A percentile compares a stretch with the other conserved stretches of the same genome.
Evolutionary conservation across 2,329 filamentous ascomycete species (phyloP).

Genomic region (Tolypocladium amazonense): DNA sequence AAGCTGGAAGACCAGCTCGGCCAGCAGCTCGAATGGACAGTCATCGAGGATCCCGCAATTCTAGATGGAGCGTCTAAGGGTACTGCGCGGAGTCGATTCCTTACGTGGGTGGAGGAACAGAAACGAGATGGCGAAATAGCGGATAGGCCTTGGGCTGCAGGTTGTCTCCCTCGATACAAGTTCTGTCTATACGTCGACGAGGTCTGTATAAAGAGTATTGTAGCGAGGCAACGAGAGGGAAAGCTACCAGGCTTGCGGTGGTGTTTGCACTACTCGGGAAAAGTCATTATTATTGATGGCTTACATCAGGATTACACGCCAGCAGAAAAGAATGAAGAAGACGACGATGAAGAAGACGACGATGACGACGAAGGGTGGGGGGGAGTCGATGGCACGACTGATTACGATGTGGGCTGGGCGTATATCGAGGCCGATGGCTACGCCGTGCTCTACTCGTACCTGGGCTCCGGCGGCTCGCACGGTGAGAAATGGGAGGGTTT

Average conservation of each 20-base stretch:
- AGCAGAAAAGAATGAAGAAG: background rate
- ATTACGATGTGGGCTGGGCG: background rate
- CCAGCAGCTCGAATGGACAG: background rate
- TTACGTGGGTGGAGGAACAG: background rate
- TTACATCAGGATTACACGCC: background rate
- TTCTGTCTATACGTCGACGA: background rate
- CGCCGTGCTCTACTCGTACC: background rate
- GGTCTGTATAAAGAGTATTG: background rate
- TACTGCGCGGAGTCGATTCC: background rate
- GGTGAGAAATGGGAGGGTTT: background rate
- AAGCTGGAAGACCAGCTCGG: background rate
- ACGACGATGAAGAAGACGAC: background rate
- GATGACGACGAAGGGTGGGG: background rate
- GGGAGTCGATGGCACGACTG: background rate
- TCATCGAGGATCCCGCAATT: background rate
- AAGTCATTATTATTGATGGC: background rate
- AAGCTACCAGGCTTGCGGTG: background rate
- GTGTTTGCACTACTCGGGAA: background rate
- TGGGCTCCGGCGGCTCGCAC: background rate
- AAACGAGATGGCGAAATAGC: background rate
- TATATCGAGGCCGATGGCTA: background rate
- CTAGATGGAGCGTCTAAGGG: background rate
- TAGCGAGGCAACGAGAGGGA: background rate
- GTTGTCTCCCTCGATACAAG: background rate
- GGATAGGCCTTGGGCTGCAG: background rate